Conservation (phyloP, 805 yeast species). For the Pichia scutulata region DNA sequence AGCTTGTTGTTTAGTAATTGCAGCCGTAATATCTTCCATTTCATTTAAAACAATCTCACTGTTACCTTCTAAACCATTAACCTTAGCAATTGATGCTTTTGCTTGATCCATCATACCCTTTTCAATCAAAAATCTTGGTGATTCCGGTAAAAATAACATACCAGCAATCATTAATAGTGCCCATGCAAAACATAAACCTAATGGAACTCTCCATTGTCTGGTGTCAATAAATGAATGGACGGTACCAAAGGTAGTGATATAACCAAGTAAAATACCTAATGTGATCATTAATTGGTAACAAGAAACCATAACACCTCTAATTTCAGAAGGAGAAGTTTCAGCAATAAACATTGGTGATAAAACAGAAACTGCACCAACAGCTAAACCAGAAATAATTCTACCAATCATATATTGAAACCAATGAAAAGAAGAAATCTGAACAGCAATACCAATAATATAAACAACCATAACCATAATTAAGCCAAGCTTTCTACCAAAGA, state of each 20-base stretch:
- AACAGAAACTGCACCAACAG: slow-evolving; percentile 45
- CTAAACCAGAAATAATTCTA: slow-evolving; percentile 46
- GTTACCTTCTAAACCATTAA: slow-evolving; percentile 46
- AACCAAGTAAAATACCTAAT: slow-evolving; percentile 60
- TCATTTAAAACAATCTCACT: slow-evolving; percentile 47
- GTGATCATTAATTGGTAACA: slow-evolving; percentile 63
- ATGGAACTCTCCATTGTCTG: slow-evolving; percentile 58
- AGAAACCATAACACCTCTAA: slow-evolving; percentile 62
- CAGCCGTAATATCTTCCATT: slow-evolving; percentile 45
- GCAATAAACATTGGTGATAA: slow-evolving; percentile 50
- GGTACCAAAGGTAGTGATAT: slow-evolving; percentile 56
- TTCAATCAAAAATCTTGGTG: slow-evolving; percentile 53
- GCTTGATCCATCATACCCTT: slow-evolving; percentile 42
- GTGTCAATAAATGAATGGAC: slow-evolving; percentile 38
- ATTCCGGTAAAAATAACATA: slow-evolving; percentile 57
- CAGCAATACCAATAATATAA: slow-evolving; percentile 49
- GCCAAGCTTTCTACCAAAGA: slow-evolving; percentile 50
- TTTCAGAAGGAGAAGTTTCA: slow-evolving; percentile 57
- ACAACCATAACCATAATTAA: slow-evolving; percentile 42
- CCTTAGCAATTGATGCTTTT: slow-evolving; percentile 42
- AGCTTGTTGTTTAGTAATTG: slow-evolving; percentile 48
- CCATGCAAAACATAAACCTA: slow-evolving; percentile 42
- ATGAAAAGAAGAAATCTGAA: slow-evolving; percentile 46
- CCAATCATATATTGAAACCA: slow-evolving; percentile 62
- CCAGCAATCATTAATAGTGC: slow-evolving; percentile 39